A percentile compares a stretch with the other conserved stretches of the same genome.
Conservation (phyloP, 805 yeast genomes). For the Suhomyces sp. region DNA sequence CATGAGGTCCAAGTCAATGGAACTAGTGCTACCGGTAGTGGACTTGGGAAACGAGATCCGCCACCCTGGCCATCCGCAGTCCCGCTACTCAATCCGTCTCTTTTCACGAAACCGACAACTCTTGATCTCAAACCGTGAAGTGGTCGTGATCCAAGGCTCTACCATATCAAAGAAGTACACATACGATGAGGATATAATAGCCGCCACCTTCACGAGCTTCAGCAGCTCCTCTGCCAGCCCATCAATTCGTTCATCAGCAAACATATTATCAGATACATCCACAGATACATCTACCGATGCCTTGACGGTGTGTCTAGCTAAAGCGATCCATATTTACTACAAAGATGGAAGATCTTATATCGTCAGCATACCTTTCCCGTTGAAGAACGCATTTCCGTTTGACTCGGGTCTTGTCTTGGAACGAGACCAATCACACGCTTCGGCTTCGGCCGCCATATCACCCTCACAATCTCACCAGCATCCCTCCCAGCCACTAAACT, state of each 20-base stretch:
- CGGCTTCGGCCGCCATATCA: not conserved
- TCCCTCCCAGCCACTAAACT: slow-evolving; percentile 21
- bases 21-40: slow-evolving; percentile 29
- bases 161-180: slow-evolving; percentile 46
- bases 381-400: slow-evolving; percentile 59
- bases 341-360: slow-evolving; percentile 56
- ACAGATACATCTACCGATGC: slow-evolving; percentile 21
- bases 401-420: slow-evolving; percentile 68
- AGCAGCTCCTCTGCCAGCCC: slow-evolving; percentile 8
- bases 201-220: slow-evolving; percentile 63
- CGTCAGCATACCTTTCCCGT: slow-evolving; percentile 66
- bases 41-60: slow-evolving; percentile 26
- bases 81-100: slow-evolving; percentile 15
- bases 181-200: slow-evolving; percentile 50
- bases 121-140: slow-evolving; percentile 36
- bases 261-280: not conserved
- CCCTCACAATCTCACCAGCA: slow-evolving; percentile 4
- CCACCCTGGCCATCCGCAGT: slow-evolving; percentile 16
- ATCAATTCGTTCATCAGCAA: not conserved
- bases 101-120: slow-evolving; percentile 30
- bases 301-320: slow-evolving; percentile 59
- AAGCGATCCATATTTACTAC: slow-evolving; percentile 61
- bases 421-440: slow-evolving; percentile 30
- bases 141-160: slow-evolving; percentile 50
- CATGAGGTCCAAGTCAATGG: slow-evolving; percentile 3